phyloP scores from a whole-genome alignment of 805 yeast species.

The Jamesozyma lodderae region DNA sequence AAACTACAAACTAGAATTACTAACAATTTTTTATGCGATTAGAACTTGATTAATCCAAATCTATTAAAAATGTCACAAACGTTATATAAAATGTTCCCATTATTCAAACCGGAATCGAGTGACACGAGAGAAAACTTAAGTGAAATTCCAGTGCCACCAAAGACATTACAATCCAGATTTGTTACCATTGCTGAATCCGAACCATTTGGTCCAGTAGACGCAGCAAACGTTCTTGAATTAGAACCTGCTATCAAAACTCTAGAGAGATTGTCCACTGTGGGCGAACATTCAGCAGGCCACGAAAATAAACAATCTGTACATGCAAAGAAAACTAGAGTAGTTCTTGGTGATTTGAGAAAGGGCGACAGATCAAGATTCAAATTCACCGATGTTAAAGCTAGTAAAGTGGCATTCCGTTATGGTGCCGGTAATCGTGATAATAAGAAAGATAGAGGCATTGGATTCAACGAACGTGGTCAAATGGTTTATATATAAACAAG shows the following conservation, averaged over 20 bases:
- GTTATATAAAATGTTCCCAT: conserved; percentile 76
- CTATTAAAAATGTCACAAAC: conserved; percentile 48
- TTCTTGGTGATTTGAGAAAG: conserved; percentile 49
- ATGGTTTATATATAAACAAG: conserved; percentile 25
- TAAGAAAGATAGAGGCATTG: conserved; percentile 71
- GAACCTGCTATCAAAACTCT: conserved; percentile 83
- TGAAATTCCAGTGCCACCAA: conserved; percentile 87
- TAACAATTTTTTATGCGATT: neutral
- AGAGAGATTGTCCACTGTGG: conserved; percentile 52
- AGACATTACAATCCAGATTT: conserved; percentile 73
- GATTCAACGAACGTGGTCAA: conserved; percentile 59
- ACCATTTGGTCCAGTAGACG: conserved; percentile 93
- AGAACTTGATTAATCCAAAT: conserved; percentile 42
- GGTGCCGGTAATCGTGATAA: conserved; percentile 86
- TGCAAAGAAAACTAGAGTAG: conserved; percentile 31
- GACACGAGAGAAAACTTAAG: conserved; percentile 60
- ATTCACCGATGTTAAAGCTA: conserved; percentile 71
- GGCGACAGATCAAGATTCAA: conserved; percentile 68
- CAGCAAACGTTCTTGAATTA: conserved; percentile 72
- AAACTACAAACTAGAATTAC: neutral
- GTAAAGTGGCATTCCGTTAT: conserved; percentile 82
- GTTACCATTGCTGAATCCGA: conserved; percentile 87
- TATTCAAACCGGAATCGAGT: conserved; percentile 38
- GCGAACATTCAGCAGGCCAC: conserved; percentile 43
- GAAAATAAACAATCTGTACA: conserved; percentile 10